These are phyloP conservation scores for Cardamine occulta DNA, from an alignment of 345 rosid genomes.

Conservation along the genomic window DNA sequence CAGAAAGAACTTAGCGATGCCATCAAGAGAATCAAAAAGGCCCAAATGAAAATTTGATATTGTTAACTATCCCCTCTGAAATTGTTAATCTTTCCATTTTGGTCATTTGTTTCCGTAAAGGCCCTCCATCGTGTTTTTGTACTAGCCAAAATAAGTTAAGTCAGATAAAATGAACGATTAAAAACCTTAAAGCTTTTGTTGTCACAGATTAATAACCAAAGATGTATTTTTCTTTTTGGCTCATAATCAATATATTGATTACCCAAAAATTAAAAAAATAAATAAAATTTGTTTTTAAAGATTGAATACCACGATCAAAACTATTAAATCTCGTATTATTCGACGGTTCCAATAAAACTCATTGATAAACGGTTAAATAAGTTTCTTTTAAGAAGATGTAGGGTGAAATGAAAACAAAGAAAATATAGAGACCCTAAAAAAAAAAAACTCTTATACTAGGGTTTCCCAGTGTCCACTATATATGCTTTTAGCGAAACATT, in stretches of 20 bases:
- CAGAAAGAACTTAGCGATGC: conserved; percentile 51
- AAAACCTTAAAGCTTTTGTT: not conserved
- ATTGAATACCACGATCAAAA: not conserved
- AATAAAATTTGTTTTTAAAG: not conserved
- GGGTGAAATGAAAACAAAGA: not conserved
- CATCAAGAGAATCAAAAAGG: conserved; percentile 54
- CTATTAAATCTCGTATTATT: not conserved
- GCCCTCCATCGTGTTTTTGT: not conserved
- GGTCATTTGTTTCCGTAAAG: not conserved
- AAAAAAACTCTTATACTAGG: conserved; percentile 22
- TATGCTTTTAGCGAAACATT: not conserved
- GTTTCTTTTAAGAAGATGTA: not conserved
- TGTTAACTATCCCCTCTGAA: conserved; percentile 15
- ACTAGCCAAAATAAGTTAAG: not conserved
- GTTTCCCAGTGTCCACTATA: conserved; percentile 28
- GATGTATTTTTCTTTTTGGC: not conserved
- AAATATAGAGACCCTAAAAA: conserved; percentile 1
- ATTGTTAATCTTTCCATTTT: not conserved
- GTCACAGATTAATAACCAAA: not conserved
- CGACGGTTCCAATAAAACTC: not conserved
- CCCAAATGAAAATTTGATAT: conserved; percentile 16
- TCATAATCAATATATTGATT: not conserved
- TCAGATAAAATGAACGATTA: not conserved
- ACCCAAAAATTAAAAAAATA: not conserved
- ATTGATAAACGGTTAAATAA: not conserved